These are phyloP conservation scores for Sugiyamaella qingdaonensis DNA, from an alignment of 805 yeast species.

Conservation along the genomic window DNA sequence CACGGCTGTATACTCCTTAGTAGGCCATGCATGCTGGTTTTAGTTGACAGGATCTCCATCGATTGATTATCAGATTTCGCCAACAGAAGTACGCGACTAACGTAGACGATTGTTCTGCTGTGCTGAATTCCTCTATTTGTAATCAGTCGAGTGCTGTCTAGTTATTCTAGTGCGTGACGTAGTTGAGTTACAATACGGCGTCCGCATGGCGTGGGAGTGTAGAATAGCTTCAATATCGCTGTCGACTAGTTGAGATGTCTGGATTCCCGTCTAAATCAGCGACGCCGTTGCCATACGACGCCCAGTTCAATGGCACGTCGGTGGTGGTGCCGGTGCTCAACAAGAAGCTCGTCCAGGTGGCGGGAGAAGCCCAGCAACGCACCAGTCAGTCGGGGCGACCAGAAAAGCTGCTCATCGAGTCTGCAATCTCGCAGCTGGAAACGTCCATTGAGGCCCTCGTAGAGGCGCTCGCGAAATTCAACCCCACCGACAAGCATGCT, in stretches of 20 bases:
- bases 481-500: constrained; percentile 27
- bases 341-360: background rate
- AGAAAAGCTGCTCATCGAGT: constrained; percentile 1
- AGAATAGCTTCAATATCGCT: background rate
- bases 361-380: background rate
- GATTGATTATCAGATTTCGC: too few species aligned
- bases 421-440: constrained; percentile 1
- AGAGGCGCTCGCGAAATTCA: constrained; percentile 28
- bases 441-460: constrained; percentile 19
- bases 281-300: constrained; percentile 9
- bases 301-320: constrained; percentile 5
- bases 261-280: constrained; percentile 2
- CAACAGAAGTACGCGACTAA: too few species aligned
- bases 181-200: too few species aligned
- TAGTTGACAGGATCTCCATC: too few species aligned
- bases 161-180: too few species aligned
- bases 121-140: too few species aligned
- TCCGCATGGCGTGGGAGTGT: background rate
- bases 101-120: too few species aligned
- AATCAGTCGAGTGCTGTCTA: too few species aligned
- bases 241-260: background rate
- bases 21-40: too few species aligned
- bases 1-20: too few species aligned
- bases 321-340: background rate
- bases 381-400: background rate